These are phyloP conservation scores for Mollisiaceae sp. DNA, from an alignment of 2,329 filamentous ascomycete species.

Conservation along the genomic window DNA sequence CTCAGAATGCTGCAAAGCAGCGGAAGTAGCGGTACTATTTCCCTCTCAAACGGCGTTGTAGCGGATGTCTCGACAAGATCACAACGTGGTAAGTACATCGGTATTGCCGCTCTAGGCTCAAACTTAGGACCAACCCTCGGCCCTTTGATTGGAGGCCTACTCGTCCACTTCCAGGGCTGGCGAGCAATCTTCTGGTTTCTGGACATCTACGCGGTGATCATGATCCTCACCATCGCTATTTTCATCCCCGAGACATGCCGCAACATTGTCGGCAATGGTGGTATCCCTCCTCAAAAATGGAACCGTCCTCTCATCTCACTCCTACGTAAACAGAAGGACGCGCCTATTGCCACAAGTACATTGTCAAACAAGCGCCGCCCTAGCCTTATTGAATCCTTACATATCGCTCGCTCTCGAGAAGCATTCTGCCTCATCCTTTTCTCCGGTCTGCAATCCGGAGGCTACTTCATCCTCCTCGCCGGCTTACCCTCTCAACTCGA, in stretches of 20 bases:
- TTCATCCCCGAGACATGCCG: constrained; percentile 31
- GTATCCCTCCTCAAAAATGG: constrained; percentile 57
- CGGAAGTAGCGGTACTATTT: constrained; percentile 55
- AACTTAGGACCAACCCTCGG: neutral
- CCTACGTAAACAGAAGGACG: neutral
- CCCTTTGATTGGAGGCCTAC: constrained; percentile 23
- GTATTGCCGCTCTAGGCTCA: constrained; percentile 46
- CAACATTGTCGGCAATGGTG: constrained; percentile 40
- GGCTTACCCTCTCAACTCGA: constrained; percentile 53
- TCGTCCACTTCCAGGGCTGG: constrained; percentile 52
- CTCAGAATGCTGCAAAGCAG: constrained; percentile 63
- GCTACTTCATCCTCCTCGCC: constrained; percentile 54
- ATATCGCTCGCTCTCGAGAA: neutral
- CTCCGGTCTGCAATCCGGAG: constrained; percentile 56
- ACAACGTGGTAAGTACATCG: constrained; percentile 60
- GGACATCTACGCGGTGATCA: constrained; percentile 47
- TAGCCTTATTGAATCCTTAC: neutral
- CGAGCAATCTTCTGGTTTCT: constrained; percentile 56
- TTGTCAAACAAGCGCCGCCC: neutral
- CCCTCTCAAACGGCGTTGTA: constrained; percentile 67
- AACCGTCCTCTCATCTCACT: constrained; percentile 43
- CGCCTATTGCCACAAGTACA: neutral
- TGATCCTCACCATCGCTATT: constrained; percentile 38
- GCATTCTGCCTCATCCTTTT: constrained; percentile 39
- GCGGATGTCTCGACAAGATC: constrained; percentile 69